These are phyloP conservation scores for Solanum phureja DNA, from an alignment of 257 asterid species.

Conservation along the genomic window DNA sequence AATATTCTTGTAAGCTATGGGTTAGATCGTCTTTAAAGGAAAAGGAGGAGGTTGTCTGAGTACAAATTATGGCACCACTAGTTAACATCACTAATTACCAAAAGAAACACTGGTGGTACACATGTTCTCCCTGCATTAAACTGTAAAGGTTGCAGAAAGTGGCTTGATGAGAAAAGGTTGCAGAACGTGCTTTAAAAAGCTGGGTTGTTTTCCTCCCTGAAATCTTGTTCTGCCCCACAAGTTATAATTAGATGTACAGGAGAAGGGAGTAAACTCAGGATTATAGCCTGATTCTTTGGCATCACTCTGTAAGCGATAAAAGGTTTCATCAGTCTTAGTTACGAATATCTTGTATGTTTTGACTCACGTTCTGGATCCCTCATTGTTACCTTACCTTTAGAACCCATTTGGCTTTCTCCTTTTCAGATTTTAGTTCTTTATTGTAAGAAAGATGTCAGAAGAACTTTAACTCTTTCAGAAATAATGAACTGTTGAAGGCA, in stretches of 20 bases:
- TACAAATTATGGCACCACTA: neutral
- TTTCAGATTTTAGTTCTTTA: neutral
- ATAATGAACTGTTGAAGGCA: neutral
- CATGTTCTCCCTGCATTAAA: neutral
- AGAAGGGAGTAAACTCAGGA: neutral
- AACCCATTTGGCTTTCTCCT: neutral
- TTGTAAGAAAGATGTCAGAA: neutral
- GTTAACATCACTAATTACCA: neutral
- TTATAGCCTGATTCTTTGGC: neutral
- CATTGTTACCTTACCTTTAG: neutral
- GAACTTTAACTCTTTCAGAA: neutral
- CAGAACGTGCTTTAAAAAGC: neutral
- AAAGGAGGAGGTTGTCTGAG: neutral
- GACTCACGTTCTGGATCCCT: neutral
- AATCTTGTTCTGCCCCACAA: neutral
- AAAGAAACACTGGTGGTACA: neutral
- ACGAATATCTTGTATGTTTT: neutral
- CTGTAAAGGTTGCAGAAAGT: neutral
- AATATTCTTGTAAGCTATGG: neutral
- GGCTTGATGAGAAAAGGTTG: neutral
- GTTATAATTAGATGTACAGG: neutral
- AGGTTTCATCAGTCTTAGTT: neutral
- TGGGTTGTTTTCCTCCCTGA: neutral
- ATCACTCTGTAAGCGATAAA: neutral
- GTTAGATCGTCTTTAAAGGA: neutral